These are phyloP conservation scores for Hemerocallis citrina DNA, from an alignment of 106 monocot genomes.

Conservation along the genomic window DNA sequence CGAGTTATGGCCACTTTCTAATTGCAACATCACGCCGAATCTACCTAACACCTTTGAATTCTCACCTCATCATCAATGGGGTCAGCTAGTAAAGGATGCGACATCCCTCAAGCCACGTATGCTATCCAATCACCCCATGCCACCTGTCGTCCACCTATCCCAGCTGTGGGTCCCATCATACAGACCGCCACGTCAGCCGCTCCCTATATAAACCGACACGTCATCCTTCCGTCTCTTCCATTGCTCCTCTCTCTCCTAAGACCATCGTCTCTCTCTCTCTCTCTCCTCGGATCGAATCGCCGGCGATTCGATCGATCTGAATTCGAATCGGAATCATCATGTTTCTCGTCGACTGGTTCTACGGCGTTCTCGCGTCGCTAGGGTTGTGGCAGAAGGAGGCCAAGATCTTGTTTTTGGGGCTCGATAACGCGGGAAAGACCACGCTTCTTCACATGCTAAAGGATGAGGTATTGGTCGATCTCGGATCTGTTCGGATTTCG, in stretches of 20 bases:
- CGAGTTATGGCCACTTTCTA: no score
- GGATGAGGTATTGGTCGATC: constrained; percentile 38
- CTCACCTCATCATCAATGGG: no score
- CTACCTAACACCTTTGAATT: no score
- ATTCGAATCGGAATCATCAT: constrained; percentile 5
- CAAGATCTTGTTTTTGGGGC: constrained; percentile 67
- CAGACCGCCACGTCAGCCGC: no score
- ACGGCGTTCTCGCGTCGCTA: constrained; percentile 64
- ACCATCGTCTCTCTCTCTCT: constrained; percentile 3
- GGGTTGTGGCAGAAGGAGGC: constrained; percentile 84
- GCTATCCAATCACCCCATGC: no score
- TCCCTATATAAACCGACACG: background rate
- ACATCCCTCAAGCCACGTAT: no score
- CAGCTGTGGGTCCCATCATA: no score
- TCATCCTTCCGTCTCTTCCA: background rate
- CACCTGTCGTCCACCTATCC: no score
- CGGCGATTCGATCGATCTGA: constrained; percentile 10
- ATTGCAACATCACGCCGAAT: no score
- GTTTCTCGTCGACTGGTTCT: constrained; percentile 63
- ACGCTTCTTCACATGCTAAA: constrained; percentile 77
- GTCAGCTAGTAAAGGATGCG: no score
- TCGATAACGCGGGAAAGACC: constrained; percentile 72
- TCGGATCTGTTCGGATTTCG: background rate
- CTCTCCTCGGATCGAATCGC: background rate
- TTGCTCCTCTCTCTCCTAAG: background rate